Percentiles rank a stretch among this genome's conserved stretches.
These are phyloP conservation scores for Rhypophila decipiens DNA, from an alignment of 495 filamentous ascomycete species.

Conservation along the genomic window DNA sequence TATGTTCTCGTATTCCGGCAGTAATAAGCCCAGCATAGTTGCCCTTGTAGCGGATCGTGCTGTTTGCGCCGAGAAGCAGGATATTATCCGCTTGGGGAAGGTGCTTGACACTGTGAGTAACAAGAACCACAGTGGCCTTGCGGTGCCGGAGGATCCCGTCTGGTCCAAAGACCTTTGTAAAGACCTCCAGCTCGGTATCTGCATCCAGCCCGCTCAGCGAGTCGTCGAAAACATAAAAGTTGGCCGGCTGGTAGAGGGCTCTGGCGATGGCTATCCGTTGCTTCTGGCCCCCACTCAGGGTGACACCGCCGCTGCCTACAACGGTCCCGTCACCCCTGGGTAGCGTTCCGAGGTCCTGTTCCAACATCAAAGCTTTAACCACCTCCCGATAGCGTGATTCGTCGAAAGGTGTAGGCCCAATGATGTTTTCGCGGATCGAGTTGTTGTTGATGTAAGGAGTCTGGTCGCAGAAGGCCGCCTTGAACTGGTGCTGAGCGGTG, in stretches of 20 bases:
- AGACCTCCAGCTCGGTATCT: constrained; percentile 51
- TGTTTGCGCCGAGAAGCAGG: not conserved
- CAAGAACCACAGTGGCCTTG: constrained; percentile 1
- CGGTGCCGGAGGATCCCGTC: constrained; percentile 10
- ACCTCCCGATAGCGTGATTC: constrained; percentile 52
- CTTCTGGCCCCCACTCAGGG: constrained; percentile 57
- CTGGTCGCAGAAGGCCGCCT: constrained; percentile 32
- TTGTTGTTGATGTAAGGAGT: constrained; percentile 30
- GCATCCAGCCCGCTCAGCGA: constrained; percentile 53
- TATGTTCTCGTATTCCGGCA: not conserved
- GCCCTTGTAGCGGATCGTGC: not conserved
- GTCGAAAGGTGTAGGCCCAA: constrained; percentile 33
- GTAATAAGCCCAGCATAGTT: not conserved
- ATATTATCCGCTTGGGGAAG: constrained; percentile 48
- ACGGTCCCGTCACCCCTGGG: constrained; percentile 38
- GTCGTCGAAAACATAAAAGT: constrained; percentile 27
- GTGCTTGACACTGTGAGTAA: constrained; percentile 1
- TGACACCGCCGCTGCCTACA: constrained; percentile 55
- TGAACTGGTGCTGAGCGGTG: not conserved
- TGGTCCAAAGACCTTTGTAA: constrained; percentile 39
- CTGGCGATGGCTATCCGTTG: constrained; percentile 40
- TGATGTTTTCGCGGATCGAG: constrained; percentile 25
- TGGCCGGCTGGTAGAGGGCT: constrained; percentile 15
- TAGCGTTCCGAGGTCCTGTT: constrained; percentile 36
- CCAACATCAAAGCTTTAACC: constrained; percentile 50